phyloP scores from a whole-genome alignment of 768 basidiomycete genomes.

The Panaeolus papilionaceus region DNA sequence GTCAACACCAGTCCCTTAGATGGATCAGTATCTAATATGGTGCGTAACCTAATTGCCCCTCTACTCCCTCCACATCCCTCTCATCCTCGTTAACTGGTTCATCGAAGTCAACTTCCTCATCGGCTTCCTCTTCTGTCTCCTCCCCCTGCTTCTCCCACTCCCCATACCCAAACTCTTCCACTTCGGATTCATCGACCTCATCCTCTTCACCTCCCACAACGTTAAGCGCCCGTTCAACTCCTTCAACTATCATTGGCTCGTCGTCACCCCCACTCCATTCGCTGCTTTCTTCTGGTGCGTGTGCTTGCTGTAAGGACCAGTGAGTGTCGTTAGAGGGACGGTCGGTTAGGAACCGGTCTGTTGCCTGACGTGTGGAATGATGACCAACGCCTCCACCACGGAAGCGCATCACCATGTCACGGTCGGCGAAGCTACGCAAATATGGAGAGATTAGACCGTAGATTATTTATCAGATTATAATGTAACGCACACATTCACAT shows the following conservation, averaged over 20 bases:
- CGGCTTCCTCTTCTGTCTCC: slow-evolving; percentile 7
- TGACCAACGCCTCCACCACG: slow-evolving; percentile 41
- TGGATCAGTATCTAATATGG: no score
- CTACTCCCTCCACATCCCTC: background rate
- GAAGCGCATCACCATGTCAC: slow-evolving; percentile 42
- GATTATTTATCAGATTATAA: background rate
- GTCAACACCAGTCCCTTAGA: no score
- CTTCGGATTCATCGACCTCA: slow-evolving; percentile 9
- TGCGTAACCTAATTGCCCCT: slow-evolving; percentile 5
- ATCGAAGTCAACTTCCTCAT: background rate
- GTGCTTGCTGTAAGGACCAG: slow-evolving; percentile 5
- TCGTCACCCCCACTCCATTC: slow-evolving; percentile 17
- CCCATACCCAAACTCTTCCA: slow-evolving; percentile 14
- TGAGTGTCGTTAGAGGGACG: background rate
- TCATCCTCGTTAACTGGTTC: slow-evolving; percentile 15
- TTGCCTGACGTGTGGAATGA: background rate
- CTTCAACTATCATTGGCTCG: no score
- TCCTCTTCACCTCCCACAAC: slow-evolving; percentile 13
- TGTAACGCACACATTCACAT: slow-evolving; percentile 43
- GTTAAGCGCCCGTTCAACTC: background rate
- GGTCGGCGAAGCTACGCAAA: slow-evolving; percentile 29
- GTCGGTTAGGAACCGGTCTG: background rate
- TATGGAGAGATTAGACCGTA: background rate
- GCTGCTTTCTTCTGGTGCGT: background rate
- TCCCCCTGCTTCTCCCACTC: background rate